phyloP scores from a whole-genome alignment of 345 rosid genomes.

The Gossypium thurberi region DNA sequence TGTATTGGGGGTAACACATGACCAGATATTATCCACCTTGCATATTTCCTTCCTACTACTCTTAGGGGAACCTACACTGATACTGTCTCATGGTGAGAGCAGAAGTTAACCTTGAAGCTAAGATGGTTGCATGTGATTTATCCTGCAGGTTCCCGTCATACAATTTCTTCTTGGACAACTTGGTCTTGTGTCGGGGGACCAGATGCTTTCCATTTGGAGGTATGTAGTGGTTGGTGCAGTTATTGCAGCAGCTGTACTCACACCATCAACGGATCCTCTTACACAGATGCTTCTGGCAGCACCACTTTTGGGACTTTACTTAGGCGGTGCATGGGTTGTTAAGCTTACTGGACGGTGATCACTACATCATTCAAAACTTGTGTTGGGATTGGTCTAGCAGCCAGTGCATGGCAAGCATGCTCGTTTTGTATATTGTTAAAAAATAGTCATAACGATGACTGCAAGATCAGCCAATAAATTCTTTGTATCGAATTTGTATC shows the following conservation, averaged over 20 bases:
- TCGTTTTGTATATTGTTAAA: background rate
- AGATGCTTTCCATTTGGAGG: slow-evolving; percentile 96
- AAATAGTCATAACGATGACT: background rate
- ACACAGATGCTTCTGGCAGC: slow-evolving; percentile 87
- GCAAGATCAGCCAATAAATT: background rate
- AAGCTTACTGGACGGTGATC: slow-evolving; percentile 73
- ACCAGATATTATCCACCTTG: background rate
- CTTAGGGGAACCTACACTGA: background rate
- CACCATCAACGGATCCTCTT: slow-evolving; percentile 97
- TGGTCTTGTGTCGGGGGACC: slow-evolving; percentile 81
- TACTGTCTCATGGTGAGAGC: background rate
- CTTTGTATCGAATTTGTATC: background rate
- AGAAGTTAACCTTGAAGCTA: background rate
- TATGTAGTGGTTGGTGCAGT: slow-evolving; percentile 94
- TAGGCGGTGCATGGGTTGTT: slow-evolving; percentile 92
- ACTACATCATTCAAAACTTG: background rate
- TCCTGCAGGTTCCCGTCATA: slow-evolving; percentile 85
- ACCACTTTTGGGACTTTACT: slow-evolving; percentile 86
- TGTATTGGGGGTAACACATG: background rate
- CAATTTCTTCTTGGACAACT: slow-evolving; percentile 89
- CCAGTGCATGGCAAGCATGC: background rate
- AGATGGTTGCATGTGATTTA: background rate
- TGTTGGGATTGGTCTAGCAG: background rate
- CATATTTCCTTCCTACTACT: background rate
- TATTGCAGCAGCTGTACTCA: slow-evolving; percentile 83